phyloP scores from a whole-genome alignment of 306 rosid species.

The Alnus glutinosa region DNA sequence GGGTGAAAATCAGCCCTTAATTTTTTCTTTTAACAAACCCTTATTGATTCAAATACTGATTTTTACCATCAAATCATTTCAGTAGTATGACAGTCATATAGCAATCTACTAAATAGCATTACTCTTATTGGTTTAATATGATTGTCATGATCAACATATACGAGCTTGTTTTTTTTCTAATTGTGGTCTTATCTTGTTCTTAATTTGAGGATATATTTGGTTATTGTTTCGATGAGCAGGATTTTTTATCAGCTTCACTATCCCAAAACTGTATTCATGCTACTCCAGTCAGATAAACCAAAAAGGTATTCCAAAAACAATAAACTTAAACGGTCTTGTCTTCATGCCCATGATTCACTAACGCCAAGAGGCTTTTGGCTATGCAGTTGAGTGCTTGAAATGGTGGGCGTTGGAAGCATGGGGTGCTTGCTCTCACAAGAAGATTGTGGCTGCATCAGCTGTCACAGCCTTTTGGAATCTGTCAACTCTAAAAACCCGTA shows the following conservation, averaged over 20 bases:
- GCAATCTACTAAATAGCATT: too few relatives aligned
- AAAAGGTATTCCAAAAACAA: conserved; percentile 45
- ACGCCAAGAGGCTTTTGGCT: conserved; percentile 5
- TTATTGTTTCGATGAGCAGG: conserved; percentile 44
- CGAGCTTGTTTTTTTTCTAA: conserved; percentile 10
- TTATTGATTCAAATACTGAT: too few relatives aligned
- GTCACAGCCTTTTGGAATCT: conserved; percentile 77
- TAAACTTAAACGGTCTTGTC: conserved; percentile 8
- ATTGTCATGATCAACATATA: background rate
- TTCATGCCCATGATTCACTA: conserved; percentile 11
- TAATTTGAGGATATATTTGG: background rate
- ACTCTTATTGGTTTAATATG: too few relatives aligned
- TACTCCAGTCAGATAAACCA: conserved; percentile 60
- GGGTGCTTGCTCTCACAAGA: conserved; percentile 82
- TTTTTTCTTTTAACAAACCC: too few relatives aligned
- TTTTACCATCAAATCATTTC: too few relatives aligned
- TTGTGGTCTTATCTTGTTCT: background rate
- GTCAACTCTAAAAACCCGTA: conserved; percentile 62
- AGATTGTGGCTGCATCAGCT: conserved; percentile 52
- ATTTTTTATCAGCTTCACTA: conserved; percentile 66
- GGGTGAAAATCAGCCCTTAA: too few relatives aligned
- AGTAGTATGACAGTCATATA: too few relatives aligned
- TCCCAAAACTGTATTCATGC: conserved; percentile 76
- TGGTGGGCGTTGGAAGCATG: conserved; percentile 61
- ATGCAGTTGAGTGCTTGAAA: conserved; percentile 56